A percentile compares a stretch with the other conserved stretches of the same genome.
Conservation (phyloP, 2,329 filamentous ascomycete genomes). For the Parasarocladium wereldwijsianum region DNA sequence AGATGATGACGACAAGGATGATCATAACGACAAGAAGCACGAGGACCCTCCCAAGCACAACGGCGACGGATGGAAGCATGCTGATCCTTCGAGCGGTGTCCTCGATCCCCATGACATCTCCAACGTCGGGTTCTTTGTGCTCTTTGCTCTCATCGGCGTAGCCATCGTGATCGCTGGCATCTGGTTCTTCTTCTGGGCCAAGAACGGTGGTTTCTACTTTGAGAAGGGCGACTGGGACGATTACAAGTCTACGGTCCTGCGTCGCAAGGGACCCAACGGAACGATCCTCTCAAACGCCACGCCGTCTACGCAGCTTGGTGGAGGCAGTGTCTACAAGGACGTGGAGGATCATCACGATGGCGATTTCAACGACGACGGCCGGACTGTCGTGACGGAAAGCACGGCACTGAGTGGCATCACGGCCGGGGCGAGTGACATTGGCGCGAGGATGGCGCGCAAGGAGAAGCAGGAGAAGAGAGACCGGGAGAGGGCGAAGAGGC, state of each 20-base stretch:
- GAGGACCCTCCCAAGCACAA: too few species aligned
- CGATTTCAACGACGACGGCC: slow-evolving; percentile 23
- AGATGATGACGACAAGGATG: slow-evolving; percentile 16
- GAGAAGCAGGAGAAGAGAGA: slow-evolving; percentile 35
- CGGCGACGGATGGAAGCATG: slow-evolving; percentile 2
- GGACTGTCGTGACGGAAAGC: slow-evolving; percentile 29
- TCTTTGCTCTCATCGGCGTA: slow-evolving; percentile 74
- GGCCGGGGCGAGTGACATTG: slow-evolving; percentile 40
- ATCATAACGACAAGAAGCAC: slow-evolving; percentile 11
- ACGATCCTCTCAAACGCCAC: slow-evolving; percentile 74
- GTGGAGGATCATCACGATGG: slow-evolving; percentile 41
- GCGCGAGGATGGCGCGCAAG: slow-evolving; percentile 39
- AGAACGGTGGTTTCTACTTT: slow-evolving; percentile 88
- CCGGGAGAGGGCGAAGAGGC: slow-evolving; percentile 19
- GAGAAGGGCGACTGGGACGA: slow-evolving; percentile 86
- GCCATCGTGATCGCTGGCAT: slow-evolving; percentile 61
- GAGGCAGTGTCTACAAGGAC: slow-evolving; percentile 71
- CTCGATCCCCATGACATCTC: slow-evolving; percentile 42
- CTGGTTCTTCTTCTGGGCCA: slow-evolving; percentile 99
- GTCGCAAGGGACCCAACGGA: slow-evolving; percentile 79
- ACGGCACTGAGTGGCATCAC: slow-evolving; percentile 39
- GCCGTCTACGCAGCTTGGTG: slow-evolving; percentile 69
- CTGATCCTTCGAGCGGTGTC: slow-evolving; percentile 29
- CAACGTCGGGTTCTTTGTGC: slow-evolving; percentile 61
- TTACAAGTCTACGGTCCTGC: slow-evolving; percentile 88